Conservation (phyloP, 306 rosid genomes). For the Dalbergia cultrata region DNA sequence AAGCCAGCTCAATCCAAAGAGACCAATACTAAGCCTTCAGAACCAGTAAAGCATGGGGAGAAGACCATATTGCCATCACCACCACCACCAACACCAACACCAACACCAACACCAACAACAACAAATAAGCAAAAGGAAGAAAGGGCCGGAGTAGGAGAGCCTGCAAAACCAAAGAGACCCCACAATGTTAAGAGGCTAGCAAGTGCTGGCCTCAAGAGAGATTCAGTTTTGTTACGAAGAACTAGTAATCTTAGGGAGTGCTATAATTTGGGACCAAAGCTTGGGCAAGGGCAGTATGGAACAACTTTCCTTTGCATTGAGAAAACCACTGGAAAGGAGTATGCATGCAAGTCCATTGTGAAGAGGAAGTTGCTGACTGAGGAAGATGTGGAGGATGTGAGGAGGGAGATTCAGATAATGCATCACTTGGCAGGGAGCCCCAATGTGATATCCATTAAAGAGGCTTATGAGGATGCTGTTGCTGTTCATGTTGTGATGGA, state of each 20-base stretch:
- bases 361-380: constrained; percentile 69
- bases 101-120: neutral
- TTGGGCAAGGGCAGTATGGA: constrained; percentile 90
- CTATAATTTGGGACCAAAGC: constrained; percentile 70
- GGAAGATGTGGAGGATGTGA: constrained; percentile 89
- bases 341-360: constrained; percentile 88
- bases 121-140: constrained; percentile 27
- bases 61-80: constrained; percentile 13
- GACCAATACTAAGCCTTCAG: constrained; percentile 5
- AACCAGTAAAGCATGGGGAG: constrained; percentile 8
- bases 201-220: constrained; percentile 73
- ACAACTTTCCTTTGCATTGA: constrained; percentile 81
- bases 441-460: constrained; percentile 69
- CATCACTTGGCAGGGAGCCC: constrained; percentile 80
- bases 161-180: constrained; percentile 52
- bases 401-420: constrained; percentile 94
- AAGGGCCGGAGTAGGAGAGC: neutral
- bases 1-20: constrained; percentile 37
- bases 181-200: constrained; percentile 58
- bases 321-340: constrained; percentile 71
- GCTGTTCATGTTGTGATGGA: constrained; percentile 96
- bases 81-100: neutral
- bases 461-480: constrained; percentile 83
- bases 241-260: constrained; percentile 71
- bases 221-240: constrained; percentile 70